These are phyloP conservation scores for Candida maltosa DNA, from an alignment of 805 yeast species.

Conservation along the genomic window DNA sequence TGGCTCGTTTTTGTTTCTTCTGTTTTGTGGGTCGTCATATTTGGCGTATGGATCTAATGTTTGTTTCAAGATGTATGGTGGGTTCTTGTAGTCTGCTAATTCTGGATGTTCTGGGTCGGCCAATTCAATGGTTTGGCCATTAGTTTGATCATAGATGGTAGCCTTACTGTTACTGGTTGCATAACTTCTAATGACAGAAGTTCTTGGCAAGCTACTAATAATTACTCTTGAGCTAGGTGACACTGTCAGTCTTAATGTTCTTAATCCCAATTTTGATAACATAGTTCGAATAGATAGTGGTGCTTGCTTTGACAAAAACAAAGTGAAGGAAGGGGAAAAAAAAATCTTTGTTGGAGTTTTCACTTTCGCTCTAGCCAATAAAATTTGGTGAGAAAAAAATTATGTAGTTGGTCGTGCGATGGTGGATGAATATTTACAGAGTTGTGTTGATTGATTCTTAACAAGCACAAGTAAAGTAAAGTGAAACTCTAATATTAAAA, in stretches of 20 bases:
- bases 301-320: too few relatives aligned
- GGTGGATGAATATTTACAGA: background rate
- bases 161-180: constrained; percentile 10
- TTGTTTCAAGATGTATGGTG: constrained; percentile 59
- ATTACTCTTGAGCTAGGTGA: background rate
- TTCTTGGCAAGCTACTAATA: background rate
- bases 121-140: constrained; percentile 36
- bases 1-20: constrained; percentile 76
- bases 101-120: constrained; percentile 42
- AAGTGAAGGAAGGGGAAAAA: too few relatives aligned
- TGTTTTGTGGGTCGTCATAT: constrained; percentile 77
- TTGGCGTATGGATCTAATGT: constrained; percentile 66
- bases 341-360: too few relatives aligned
- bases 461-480: too few relatives aligned
- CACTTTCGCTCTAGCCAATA: constrained; percentile 16
- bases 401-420: background rate
- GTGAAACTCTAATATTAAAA: too few relatives aligned
- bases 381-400: constrained; percentile 16
- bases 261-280: constrained; percentile 11
- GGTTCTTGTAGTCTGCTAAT: constrained; percentile 59
- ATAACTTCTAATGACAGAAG: constrained; percentile 3
- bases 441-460: too few relatives aligned
- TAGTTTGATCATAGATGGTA: constrained; percentile 37
- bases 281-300: constrained; percentile 4
- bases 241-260: background rate